A percentile compares a stretch with the other conserved stretches of the same genome.
Evolutionary conservation across 2,329 filamentous ascomycete species (phyloP).

Genomic region (Alternaria gansuensis): DNA sequence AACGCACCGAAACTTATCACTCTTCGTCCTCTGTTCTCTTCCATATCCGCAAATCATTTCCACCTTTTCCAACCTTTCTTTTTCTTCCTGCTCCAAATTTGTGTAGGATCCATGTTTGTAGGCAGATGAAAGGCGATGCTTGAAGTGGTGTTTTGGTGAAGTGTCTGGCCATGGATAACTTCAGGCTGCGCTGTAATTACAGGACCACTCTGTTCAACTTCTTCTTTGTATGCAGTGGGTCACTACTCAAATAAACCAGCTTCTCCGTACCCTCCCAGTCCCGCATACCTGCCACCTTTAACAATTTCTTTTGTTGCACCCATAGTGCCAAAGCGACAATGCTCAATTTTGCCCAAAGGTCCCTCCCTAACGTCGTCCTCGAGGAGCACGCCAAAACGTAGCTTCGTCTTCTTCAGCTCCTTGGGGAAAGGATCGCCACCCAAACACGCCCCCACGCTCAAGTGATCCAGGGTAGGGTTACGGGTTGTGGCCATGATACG

Average conservation of each 20-base stretch:
- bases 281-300: slow-evolving; percentile 51
- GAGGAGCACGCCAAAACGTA: slow-evolving; percentile 53
- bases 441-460: slow-evolving; percentile 53
- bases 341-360: slow-evolving; percentile 46
- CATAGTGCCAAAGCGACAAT: slow-evolving; percentile 52
- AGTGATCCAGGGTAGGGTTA: slow-evolving; percentile 51
- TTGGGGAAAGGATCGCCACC: slow-evolving; percentile 54
- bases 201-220: too few species aligned
- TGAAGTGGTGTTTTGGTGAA: too few species aligned
- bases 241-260: neutral
- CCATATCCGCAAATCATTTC: too few species aligned
- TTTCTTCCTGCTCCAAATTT: too few species aligned
- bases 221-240: too few species aligned
- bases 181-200: too few species aligned
- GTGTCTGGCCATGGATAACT: too few species aligned
- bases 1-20: neutral
- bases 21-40: too few species aligned
- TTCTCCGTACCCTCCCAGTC: slow-evolving; percentile 25
- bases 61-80: too few species aligned
- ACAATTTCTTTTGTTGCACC: slow-evolving; percentile 52
- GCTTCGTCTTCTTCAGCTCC: slow-evolving; percentile 49
- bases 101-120: too few species aligned
- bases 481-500: slow-evolving; percentile 52
- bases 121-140: too few species aligned
- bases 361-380: slow-evolving; percentile 49